Base-by-base conservation (phyloP, 2,329 filamentous ascomycete species). In the Trichoderma sp. region DNA sequence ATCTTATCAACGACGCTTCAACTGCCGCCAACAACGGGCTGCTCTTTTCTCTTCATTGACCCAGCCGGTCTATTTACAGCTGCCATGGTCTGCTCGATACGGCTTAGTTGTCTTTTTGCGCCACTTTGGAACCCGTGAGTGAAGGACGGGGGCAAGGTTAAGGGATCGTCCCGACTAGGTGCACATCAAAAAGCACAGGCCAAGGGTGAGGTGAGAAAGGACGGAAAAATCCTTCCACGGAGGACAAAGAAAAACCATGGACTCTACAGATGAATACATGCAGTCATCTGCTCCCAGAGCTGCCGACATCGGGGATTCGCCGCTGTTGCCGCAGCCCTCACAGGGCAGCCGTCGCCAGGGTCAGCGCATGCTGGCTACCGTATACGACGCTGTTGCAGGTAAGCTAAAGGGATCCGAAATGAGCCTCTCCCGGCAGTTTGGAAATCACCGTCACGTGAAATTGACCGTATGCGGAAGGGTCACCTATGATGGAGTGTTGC, bases 331-430 rank as follows among this genome's bases (percentile, higher is more conserved):
- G 29, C 75, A 27, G 74, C 35, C 67, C 11, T 71, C 67, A 6
- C 6, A n/a, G 41, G 41, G 41, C 41, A 60, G 16, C 77, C 76
- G 53, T 62, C 78, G 63, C 72, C 79, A 45, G 79, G 64, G 31
- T 56, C 74, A 78, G 65, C 81, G 82, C 60, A 82, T 83, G 18
- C 81, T 83, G 50, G 87, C 89, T 56, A 94, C 88, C 24, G 83
- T 95, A 24, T 95, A 93, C 83, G 93, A 95, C 83, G 93, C 92
- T 18, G 92, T 94, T 72, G 92, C 92, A 80, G 92, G 92, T 93
- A 81, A 78, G 83, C 79, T 41, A 24, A 66, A 35, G 59, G 29
- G 33, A 71, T 67, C 62, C 62, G 33, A 59, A 75, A 72, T 62
- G 67, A 75, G 38, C 35, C 45, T 72, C 71, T 63, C 56, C 63